A percentile compares a stretch with the other conserved stretches of the same genome.
Conservation (phyloP, 2,329 filamentous ascomycete genomes). For the Fusarium hostae region DNA sequence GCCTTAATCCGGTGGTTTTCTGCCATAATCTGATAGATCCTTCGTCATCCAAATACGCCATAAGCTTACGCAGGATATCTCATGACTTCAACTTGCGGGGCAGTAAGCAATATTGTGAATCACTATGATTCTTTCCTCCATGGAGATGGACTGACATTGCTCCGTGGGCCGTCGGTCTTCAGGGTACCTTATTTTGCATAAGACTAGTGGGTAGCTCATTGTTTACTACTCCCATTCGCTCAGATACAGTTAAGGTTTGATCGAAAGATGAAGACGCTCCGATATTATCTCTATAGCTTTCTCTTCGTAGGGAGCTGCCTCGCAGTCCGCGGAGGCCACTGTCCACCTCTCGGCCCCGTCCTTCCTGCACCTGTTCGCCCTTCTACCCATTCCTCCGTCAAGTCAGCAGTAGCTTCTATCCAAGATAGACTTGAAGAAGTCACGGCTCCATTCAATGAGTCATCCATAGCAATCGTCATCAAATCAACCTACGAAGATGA, state of each 20-base stretch:
- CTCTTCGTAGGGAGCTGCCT: neutral
- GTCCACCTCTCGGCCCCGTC: slow-evolving; percentile 3
- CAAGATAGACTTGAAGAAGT: neutral
- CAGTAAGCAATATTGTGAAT: neutral
- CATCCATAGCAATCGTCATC: slow-evolving; percentile 1
- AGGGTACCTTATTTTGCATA: neutral
- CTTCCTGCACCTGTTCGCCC: slow-evolving; percentile 4
- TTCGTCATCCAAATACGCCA: neutral
- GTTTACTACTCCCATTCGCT: neutral
- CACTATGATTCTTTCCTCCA: fast-evolving
- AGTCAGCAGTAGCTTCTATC: neutral
- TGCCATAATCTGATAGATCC: fast-evolving
- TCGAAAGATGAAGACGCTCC: neutral
- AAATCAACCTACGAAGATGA: slow-evolving; percentile 20
- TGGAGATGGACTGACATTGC: fast-evolving
- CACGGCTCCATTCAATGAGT: neutral
- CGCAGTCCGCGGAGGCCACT: slow-evolving; percentile 19
- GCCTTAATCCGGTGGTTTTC: fast-evolving
- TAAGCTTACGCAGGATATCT: neutral
- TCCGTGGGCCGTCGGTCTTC: fast-evolving
- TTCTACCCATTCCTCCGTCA: neutral
- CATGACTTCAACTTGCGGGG: neutral
- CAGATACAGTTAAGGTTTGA: too few species aligned
- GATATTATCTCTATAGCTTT: neutral
- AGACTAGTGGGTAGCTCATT: neutral